A percentile compares a stretch with the other conserved stretches of the same genome.
These are phyloP conservation scores for Colletotrichum abscissum DNA, from an alignment of 2,329 filamentous ascomycete species.

Conservation along the genomic window DNA sequence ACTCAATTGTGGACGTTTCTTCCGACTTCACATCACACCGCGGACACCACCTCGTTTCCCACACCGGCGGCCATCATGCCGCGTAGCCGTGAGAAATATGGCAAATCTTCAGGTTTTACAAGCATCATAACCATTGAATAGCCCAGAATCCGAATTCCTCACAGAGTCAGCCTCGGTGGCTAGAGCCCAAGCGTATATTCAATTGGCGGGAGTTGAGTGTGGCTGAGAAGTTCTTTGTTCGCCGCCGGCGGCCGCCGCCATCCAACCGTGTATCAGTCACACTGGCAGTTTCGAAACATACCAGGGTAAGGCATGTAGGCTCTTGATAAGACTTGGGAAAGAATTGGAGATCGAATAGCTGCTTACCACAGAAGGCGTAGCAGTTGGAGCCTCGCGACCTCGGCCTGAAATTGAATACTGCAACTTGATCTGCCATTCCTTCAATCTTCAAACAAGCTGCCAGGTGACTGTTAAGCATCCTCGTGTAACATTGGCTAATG, in stretches of 20 bases:
- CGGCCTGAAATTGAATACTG: background rate
- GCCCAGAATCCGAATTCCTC: background rate
- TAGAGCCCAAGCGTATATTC: background rate
- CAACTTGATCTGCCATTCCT: background rate
- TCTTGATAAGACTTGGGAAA: background rate
- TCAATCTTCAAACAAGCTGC: background rate
- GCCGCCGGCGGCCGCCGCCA: slow-evolving; percentile 6
- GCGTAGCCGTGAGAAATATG: too few relatives aligned
- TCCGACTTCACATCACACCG: slow-evolving; percentile 29
- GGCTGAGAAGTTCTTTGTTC: background rate
- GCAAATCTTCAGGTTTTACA: background rate
- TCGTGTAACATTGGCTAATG: background rate
- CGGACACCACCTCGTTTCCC: background rate
- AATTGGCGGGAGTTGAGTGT: background rate
- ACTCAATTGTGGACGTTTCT: slow-evolving; percentile 21
- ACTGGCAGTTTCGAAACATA: background rate
- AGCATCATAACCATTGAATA: background rate
- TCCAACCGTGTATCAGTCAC: background rate
- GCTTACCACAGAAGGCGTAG: background rate
- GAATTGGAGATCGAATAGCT: background rate
- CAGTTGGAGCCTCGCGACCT: background rate
- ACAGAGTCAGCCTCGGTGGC: slow-evolving; percentile 5
- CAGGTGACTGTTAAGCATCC: background rate
- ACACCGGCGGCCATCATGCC: background rate
- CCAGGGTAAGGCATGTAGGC: background rate